Evolutionary conservation across 345 rosid species (phyloP).

Genomic region (Dipteronia sinensis): DNA sequence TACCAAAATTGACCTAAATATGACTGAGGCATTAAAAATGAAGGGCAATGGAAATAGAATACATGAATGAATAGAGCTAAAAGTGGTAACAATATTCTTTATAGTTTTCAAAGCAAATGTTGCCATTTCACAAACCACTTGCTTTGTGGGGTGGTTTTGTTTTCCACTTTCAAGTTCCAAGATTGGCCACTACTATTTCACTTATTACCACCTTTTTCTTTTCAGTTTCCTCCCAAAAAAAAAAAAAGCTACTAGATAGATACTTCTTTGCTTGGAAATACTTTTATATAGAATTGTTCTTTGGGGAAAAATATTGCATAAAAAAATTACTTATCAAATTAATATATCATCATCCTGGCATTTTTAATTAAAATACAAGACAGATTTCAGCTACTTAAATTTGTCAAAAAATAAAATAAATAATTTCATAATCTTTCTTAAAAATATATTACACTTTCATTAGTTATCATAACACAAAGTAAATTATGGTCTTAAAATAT

Average conservation of each 20-base stretch:
- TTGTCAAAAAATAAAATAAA: too few relatives aligned
- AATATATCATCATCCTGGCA: not conserved
- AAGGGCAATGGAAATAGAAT: not conserved
- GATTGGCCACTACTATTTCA: constrained; percentile 23
- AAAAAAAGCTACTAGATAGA: not conserved
- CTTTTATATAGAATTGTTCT: too few relatives aligned
- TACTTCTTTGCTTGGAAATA: too few relatives aligned
- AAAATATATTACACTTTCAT: too few relatives aligned
- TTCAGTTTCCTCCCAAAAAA: not conserved
- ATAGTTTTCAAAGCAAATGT: constrained; percentile 14
- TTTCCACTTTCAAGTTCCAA: constrained; percentile 35
- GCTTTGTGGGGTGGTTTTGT: constrained; percentile 31
- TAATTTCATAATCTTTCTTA: too few relatives aligned
- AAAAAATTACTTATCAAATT: too few relatives aligned
- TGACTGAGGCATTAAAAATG: not conserved
- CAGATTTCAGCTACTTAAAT: too few relatives aligned
- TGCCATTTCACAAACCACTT: constrained; percentile 27
- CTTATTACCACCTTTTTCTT: not conserved
- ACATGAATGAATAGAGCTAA: not conserved
- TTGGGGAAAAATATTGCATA: not conserved
- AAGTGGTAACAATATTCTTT: constrained; percentile 1
- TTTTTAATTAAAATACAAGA: too few relatives aligned
- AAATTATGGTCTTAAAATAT: too few relatives aligned
- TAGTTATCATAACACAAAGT: too few relatives aligned
- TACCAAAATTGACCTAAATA: constrained; percentile 13